Evolutionary conservation across 345 rosid species (phyloP).

Genomic region (Garcia nutans): DNA sequence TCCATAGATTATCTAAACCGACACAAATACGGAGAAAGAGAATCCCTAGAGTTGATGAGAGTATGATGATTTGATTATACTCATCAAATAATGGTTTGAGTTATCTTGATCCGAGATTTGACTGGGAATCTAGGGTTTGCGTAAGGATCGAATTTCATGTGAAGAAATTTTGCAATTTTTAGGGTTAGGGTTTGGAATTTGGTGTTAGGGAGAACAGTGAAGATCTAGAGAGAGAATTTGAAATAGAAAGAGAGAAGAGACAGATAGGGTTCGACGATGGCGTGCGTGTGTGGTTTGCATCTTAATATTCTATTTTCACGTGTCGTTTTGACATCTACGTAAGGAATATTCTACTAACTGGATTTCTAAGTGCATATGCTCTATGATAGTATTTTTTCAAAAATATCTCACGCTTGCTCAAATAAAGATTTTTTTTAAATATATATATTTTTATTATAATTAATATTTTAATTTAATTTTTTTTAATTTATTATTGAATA

Average conservation of each 20-base stretch:
- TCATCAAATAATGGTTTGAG: neutral
- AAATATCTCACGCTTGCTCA: no score
- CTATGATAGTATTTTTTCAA: no score
- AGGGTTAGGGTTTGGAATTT: constrained; percentile 20
- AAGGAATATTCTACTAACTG: neutral
- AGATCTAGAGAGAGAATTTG: neutral
- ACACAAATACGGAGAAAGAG: neutral
- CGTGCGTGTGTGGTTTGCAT: neutral
- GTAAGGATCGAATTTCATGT: constrained; percentile 23
- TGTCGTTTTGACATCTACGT: neutral
- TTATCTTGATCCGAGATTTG: neutral
- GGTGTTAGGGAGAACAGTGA: constrained; percentile 2
- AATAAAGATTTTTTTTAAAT: no score
- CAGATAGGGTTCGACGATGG: constrained; percentile 28
- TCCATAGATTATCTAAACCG: constrained; percentile 32
- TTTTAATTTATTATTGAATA: no score
- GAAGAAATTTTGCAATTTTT: constrained; percentile 16
- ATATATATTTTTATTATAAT: no score
- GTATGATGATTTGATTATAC: neutral
- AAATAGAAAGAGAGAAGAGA: constrained; percentile 14
- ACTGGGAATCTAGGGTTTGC: neutral
- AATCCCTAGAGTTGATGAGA: constrained; percentile 15
- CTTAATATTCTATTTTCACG: neutral
- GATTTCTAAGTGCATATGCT: neutral
- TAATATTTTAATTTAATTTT: no score